Conservation (phyloP, 2,329 filamentous ascomycete species). For the Curvularia sp. region DNA sequence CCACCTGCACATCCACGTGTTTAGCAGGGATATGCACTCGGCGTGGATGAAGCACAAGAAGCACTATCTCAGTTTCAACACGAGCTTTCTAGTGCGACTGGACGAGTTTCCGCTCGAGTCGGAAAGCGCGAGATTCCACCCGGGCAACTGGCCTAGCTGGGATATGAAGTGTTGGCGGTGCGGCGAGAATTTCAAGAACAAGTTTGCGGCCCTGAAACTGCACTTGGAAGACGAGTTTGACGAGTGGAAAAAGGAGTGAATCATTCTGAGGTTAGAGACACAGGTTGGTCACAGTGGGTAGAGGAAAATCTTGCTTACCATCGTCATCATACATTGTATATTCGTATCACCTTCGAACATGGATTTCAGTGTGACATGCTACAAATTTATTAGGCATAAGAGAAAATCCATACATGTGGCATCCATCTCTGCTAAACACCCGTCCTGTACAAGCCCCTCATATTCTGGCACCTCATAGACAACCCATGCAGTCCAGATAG, state of each 20-base stretch:
- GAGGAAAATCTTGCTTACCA: neutral
- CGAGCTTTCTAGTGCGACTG: conserved; percentile 80
- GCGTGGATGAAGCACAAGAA: conserved; percentile 76
- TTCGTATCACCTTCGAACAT: too few relatives aligned
- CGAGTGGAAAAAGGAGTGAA: conserved; percentile 66
- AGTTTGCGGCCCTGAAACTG: conserved; percentile 74
- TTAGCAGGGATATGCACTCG: conserved; percentile 80
- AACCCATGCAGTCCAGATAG: neutral
- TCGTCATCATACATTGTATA: neutral
- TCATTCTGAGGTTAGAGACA: neutral
- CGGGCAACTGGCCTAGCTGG: conserved; percentile 66
- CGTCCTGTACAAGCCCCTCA: too few relatives aligned
- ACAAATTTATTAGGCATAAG: too few relatives aligned
- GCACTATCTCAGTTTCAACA: conserved; percentile 92
- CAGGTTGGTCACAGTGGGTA: neutral
- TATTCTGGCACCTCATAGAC: too few relatives aligned
- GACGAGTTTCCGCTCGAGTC: conserved; percentile 77
- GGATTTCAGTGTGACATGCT: too few relatives aligned
- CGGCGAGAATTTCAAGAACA: conserved; percentile 73
- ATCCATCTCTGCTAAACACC: too few relatives aligned
- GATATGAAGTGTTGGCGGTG: conserved; percentile 89
- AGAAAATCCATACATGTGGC: too few relatives aligned
- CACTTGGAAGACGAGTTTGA: conserved; percentile 80
- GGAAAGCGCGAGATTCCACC: conserved; percentile 69
- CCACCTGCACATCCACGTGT: conserved; percentile 87